phyloP scores from a whole-genome alignment of 2,329 filamentous ascomycete species.

The Verruconis gallopava region DNA sequence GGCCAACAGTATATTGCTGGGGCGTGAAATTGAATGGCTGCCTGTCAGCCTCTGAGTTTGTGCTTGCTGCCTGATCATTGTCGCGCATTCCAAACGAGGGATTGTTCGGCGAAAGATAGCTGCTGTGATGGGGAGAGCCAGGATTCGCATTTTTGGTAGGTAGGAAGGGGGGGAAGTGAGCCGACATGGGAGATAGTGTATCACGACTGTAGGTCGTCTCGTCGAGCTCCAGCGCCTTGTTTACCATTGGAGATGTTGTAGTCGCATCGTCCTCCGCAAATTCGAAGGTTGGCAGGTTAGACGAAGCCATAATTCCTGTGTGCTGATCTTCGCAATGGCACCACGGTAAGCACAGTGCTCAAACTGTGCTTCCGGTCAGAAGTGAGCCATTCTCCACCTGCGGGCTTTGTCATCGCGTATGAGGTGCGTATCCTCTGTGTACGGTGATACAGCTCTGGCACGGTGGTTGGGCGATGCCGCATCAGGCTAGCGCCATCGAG shows the following conservation, averaged over 20 bases:
- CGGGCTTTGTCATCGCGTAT: no score
- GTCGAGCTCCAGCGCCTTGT: slow-evolving; percentile 22
- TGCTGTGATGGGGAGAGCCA: slow-evolving; percentile 9
- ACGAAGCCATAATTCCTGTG: no score
- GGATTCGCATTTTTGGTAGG: slow-evolving; percentile 63
- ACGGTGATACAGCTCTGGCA: no score
- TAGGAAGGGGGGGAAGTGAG: slow-evolving; percentile 42
- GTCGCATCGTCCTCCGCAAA: no score
- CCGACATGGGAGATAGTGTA: slow-evolving; percentile 27
- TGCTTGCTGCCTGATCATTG: neutral
- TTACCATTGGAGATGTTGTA: no score
- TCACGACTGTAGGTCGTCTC: slow-evolving; percentile 18
- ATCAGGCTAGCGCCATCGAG: neutral
- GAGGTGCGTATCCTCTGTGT: no score
- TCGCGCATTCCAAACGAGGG: slow-evolving; percentile 20
- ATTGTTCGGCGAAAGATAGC: slow-evolving; percentile 18
- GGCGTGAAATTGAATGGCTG: slow-evolving; percentile 95
- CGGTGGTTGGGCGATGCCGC: no score
- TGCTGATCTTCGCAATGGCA: no score
- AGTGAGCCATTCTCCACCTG: no score
- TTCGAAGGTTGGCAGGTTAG: no score
- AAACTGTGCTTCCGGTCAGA: no score
- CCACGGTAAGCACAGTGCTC: no score
- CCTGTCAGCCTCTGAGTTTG: neutral
- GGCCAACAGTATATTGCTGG: slow-evolving; percentile 33